Conservation (phyloP, 305 asterid genomes). For the Fraxinus sp. region DNA sequence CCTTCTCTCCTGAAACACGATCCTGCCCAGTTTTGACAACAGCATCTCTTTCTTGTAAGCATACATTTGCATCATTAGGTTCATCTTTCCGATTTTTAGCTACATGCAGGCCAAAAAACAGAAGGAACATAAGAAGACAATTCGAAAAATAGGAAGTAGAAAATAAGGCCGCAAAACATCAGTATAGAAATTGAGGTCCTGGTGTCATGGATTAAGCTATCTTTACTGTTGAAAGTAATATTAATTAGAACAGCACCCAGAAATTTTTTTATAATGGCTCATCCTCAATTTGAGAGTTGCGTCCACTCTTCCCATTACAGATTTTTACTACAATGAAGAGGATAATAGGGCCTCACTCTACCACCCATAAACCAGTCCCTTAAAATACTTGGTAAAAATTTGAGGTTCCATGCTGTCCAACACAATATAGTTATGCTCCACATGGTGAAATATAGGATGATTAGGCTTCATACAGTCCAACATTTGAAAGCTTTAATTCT, state of each 20-base stretch:
- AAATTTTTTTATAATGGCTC: background rate
- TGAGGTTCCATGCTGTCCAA: background rate
- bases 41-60: slow-evolving; percentile 29
- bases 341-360: background rate
- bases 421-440: background rate
- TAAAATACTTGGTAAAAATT: background rate
- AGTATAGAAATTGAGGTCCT: background rate
- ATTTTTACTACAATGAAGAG: background rate
- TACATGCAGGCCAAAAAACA: slow-evolving; percentile 25
- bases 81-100: slow-evolving; percentile 52
- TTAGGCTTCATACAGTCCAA: background rate
- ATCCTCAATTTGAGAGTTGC: background rate
- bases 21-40: slow-evolving; percentile 23
- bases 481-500: background rate
- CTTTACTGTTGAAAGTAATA: background rate
- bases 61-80: slow-evolving; percentile 19
- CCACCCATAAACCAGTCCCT: background rate
- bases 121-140: background rate
- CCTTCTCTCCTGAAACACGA: slow-evolving; percentile 28
- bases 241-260: background rate
- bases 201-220: background rate
- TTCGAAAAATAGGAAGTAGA: background rate
- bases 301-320: background rate
- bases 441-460: background rate
- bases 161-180: background rate